A percentile compares a stretch with the other conserved stretches of the same genome.
Evolutionary conservation across 129 eudicot species (phyloP).

Genomic region (Rutidosis leptorrhynchoides): DNA sequence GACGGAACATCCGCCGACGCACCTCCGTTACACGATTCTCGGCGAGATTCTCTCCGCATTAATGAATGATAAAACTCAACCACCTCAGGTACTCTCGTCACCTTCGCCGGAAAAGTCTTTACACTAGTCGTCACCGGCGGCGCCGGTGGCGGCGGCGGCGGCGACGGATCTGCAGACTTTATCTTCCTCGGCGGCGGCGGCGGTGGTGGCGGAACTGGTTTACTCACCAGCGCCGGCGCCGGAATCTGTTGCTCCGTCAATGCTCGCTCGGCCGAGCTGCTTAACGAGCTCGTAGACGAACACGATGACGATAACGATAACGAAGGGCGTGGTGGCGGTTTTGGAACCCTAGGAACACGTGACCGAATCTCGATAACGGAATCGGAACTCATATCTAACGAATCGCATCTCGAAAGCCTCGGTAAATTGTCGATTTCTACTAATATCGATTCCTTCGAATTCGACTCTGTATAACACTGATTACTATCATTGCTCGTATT

Average conservation of each 20-base stretch:
- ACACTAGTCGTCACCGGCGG: constrained; percentile 40
- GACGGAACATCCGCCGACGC: constrained; percentile 48
- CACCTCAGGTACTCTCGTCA: constrained; percentile 84
- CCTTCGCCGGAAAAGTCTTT: constrained; percentile 57
- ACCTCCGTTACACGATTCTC: constrained; percentile 51
- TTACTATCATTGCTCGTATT: constrained; percentile 5
- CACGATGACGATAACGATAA: constrained; percentile 39
- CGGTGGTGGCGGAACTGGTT: constrained; percentile 37
- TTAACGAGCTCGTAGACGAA: constrained; percentile 34
- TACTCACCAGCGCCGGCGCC: constrained; percentile 16
- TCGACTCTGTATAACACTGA: constrained; percentile 22
- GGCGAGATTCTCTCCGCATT: constrained; percentile 86
- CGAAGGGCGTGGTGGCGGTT: constrained; percentile 64
- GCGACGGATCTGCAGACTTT: constrained; percentile 29
- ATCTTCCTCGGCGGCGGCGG: constrained; percentile 50
- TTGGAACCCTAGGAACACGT: constrained; percentile 75
- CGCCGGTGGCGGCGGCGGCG: constrained; percentile 50
- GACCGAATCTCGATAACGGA: constrained; percentile 39
- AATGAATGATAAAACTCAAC: constrained; percentile 93
- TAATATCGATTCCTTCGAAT: constrained; percentile 25
- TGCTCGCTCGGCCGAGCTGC: constrained; percentile 42
- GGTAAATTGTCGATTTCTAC: constrained; percentile 37
- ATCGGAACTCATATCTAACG: constrained; percentile 44
- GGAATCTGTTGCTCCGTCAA: constrained; percentile 36
- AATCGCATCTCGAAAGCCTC: constrained; percentile 35